phyloP scores from a whole-genome alignment of 2,329 filamentous ascomycete species.

The Diaporthe helianthi region DNA sequence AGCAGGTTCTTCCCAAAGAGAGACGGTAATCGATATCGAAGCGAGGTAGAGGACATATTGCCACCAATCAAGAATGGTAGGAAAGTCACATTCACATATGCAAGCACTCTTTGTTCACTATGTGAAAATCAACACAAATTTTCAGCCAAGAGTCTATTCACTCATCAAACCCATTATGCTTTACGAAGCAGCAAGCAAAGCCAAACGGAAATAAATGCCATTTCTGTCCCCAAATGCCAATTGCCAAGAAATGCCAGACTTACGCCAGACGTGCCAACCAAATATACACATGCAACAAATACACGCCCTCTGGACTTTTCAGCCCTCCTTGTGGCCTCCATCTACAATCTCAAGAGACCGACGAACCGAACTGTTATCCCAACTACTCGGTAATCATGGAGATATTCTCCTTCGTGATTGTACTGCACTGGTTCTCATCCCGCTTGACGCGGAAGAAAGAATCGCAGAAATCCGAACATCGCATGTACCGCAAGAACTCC shows the following conservation, averaged over 20 bases:
- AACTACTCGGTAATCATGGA: slow-evolving; percentile 51
- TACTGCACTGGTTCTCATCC: slow-evolving; percentile 84
- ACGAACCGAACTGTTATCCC: neutral
- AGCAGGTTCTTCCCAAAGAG: neutral
- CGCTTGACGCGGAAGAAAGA: slow-evolving; percentile 87
- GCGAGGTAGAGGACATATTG: neutral
- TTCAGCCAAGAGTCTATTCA: neutral
- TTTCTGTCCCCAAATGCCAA: neutral
- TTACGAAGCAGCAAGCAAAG: neutral
- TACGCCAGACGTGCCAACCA: neutral
- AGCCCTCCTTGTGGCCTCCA: neutral
- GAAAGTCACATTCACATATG: neutral
- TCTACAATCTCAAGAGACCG: neutral
- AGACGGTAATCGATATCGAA: neutral
- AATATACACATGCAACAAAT: neutral
- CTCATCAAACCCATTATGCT: neutral
- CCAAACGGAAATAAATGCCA: slow-evolving; percentile 12
- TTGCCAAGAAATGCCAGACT: too few relatives aligned
- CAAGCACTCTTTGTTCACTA: too few relatives aligned
- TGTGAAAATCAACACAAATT: neutral
- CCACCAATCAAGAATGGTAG: neutral
- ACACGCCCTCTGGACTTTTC: neutral
- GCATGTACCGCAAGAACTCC: slow-evolving; percentile 92
- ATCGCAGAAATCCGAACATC: slow-evolving; percentile 91
- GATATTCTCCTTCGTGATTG: slow-evolving; percentile 76